Evolutionary conservation across 2,329 filamentous ascomycete species (phyloP), one percentile per base, ranked within the genome.

Genomic region (Apiospora koreana): DNA sequence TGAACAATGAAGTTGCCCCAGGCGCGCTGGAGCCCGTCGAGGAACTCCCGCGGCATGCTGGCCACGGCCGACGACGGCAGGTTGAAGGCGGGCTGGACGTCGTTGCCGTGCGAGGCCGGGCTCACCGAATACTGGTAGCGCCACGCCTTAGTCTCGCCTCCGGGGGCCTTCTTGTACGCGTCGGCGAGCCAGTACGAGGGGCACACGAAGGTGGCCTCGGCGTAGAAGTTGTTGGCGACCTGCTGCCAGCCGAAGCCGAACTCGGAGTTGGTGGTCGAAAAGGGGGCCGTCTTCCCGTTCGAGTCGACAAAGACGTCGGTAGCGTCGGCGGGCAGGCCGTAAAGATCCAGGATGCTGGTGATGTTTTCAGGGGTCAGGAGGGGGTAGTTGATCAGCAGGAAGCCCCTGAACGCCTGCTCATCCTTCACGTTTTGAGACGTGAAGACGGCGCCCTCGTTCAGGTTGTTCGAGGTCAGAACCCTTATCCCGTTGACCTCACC

Each of bases 151-250:
- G 79, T 77, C 8, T 28, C 6, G 2, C 18, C 18, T 18, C 69
- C 74, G 18, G 73, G 72, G 12, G 72, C 64, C 25, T 71, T 70
- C 21, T 46, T 23, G 71, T 82, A 89, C 3, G 85, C 86, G 45
- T 84, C 80, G 2, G 84, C 83, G 69, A 89, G 78, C 87, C 86
- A 89, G 76, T 89, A 88, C 0, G 84, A 83, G 0, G 87, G 84
- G 75, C 88, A 90, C 58, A 86, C 80, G 71, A 89, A 89, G 1
- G 85, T 86, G 0, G 83, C 81, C 76, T 90, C 88, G 54, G 84
- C 86, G 72, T 85, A 86, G 65, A 89, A 83, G 74, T 88, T 86
- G 71, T 82, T 79, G 10, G 82, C 85, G 35, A 84, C 82, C 74
- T 90, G 87, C 72, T 89, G 87, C 74, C 87, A 86, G 31, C 87